Conservation (phyloP, 1,284 basidiomycete genomes). For the Puccinia polysora region DNA sequence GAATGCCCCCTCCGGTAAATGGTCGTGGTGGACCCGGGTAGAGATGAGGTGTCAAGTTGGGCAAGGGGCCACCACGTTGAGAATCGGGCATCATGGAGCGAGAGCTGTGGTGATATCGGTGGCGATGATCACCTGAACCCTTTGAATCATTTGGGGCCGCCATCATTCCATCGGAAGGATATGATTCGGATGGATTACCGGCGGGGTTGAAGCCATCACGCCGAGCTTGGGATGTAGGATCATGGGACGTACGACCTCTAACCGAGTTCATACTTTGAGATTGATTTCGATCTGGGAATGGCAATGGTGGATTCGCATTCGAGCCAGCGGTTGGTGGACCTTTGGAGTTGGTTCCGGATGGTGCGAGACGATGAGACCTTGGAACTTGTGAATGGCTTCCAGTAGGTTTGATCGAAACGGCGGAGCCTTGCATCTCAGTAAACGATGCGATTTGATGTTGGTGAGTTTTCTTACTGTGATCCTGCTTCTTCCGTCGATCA, state of each 20-base stretch:
- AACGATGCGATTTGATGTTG: conserved; percentile 37
- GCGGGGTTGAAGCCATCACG: conserved; percentile 2
- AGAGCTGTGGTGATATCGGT: neutral
- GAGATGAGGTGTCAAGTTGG: neutral
- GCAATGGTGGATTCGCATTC: conserved; percentile 1
- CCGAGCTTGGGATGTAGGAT: conserved; percentile 1
- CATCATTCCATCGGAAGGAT: conserved; percentile 6
- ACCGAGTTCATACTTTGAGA: neutral
- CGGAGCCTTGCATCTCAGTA: conserved; percentile 26
- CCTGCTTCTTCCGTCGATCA: conserved; percentile 62
- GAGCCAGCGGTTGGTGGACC: neutral
- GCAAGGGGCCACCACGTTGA: neutral
- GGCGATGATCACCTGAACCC: conserved; percentile 1
- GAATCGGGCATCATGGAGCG: conserved; percentile 6
- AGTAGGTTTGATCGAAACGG: neutral
- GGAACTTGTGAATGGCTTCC: conserved; percentile 9
- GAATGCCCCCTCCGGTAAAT: neutral
- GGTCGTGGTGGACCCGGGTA: neutral
- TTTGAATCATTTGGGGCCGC: neutral
- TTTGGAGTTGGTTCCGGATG: conserved; percentile 8
- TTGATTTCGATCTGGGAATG: conserved; percentile 4
- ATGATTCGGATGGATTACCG: conserved; percentile 16
- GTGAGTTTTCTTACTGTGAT: conserved; percentile 17
- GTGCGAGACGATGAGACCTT: neutral
- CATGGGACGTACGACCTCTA: neutral